Conservation (phyloP, 176 grass and related monocot species). For the Phoenix dactylifera region DNA sequence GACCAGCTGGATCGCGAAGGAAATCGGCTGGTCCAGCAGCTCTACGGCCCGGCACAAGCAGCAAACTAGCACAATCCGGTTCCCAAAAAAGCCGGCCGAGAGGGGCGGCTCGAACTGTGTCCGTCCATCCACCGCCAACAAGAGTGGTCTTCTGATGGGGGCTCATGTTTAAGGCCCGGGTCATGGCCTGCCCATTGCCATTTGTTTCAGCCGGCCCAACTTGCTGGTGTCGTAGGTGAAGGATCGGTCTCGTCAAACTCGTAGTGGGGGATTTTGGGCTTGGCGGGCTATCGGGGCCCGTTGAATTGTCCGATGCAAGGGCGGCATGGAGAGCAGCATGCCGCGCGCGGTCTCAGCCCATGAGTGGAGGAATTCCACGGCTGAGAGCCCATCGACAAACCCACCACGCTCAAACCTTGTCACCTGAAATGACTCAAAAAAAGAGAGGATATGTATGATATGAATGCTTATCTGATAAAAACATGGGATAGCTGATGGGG, state of each 20-base stretch:
- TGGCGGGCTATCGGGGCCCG: slow-evolving; percentile 22
- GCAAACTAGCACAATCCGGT: slow-evolving; percentile 31
- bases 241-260: slow-evolving; percentile 35
- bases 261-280: slow-evolving; percentile 23
- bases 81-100: slow-evolving; percentile 38
- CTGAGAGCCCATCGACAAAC: slow-evolving; percentile 32
- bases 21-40: slow-evolving; percentile 24
- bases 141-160: slow-evolving; percentile 36
- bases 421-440: slow-evolving; percentile 27
- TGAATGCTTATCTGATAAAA: too few species aligned
- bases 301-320: slow-evolving; percentile 25
- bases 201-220: slow-evolving; percentile 23
- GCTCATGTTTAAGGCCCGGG: slow-evolving; percentile 23
- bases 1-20: slow-evolving; percentile 8
- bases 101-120: slow-evolving; percentile 30
- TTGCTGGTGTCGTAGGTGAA: slow-evolving; percentile 29
- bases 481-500: too few species aligned
- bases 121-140: slow-evolving; percentile 39
- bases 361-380: slow-evolving; percentile 37
- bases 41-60: slow-evolving; percentile 26
- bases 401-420: slow-evolving; percentile 45
- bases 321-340: slow-evolving; percentile 11
- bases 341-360: slow-evolving; percentile 35
- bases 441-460: too few species aligned
- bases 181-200: slow-evolving; percentile 10